A percentile compares a stretch with the other conserved stretches of the same genome.
phyloP scores from a whole-genome alignment of 768 basidiomycete genomes.

The Macrolepiota fuliginosa region DNA sequence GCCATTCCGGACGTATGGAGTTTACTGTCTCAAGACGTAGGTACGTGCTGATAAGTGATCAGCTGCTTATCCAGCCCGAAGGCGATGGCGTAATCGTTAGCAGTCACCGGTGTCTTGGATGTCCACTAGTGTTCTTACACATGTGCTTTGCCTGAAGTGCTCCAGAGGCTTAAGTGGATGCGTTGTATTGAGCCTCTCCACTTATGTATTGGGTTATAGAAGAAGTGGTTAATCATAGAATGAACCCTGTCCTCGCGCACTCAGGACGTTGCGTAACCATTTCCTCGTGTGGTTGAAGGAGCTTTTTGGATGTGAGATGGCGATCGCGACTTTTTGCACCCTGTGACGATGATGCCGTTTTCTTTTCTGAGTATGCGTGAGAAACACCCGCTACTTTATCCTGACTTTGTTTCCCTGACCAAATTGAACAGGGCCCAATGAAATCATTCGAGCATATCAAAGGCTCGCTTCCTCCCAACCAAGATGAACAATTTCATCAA shows the following conservation, averaged over 20 bases:
- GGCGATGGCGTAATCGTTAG: background rate
- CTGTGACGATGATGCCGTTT: constrained; percentile 3
- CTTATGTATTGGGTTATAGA: background rate
- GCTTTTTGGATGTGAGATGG: background rate
- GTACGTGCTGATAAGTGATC: too few species aligned
- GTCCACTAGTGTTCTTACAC: background rate
- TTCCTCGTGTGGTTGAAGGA: background rate
- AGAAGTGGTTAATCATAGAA: constrained; percentile 5
- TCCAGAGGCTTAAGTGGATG: background rate
- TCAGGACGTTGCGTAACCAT: background rate
- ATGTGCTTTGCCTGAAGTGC: background rate
- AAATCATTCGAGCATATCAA: constrained; percentile 2
- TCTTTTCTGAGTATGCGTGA: background rate
- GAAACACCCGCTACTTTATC: background rate
- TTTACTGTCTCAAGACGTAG: background rate
- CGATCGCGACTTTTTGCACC: constrained; percentile 3
- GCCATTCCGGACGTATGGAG: too few species aligned
- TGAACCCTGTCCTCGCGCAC: background rate
- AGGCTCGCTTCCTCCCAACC: background rate
- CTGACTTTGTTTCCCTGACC: background rate
- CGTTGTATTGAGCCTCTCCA: background rate
- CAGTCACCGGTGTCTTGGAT: background rate
- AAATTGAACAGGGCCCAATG: constrained; percentile 1
- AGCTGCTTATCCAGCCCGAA: too few species aligned
- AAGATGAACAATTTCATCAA: constrained; percentile 6